These are phyloP conservation scores for Lachancea meyersii DNA, from an alignment of 805 yeast species.

Conservation along the genomic window DNA sequence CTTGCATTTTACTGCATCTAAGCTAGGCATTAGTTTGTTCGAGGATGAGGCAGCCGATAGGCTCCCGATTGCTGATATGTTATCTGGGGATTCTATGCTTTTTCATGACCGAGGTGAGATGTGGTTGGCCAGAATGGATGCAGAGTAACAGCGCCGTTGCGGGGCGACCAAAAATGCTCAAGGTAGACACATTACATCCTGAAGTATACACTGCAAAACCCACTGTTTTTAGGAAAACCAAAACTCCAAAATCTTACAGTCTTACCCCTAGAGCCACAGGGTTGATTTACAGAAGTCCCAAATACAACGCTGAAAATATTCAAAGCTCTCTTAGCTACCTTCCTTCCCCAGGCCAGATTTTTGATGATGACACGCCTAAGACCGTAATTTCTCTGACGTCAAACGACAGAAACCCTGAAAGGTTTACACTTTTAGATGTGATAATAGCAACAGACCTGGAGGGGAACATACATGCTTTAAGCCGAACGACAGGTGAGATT, in stretches of 20 bases:
- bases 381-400: constrained; percentile 29
- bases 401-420: constrained; percentile 9
- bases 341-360: neutral
- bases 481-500: constrained; percentile 65
- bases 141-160: neutral
- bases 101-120: neutral
- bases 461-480: constrained; percentile 78
- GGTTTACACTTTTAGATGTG: constrained; percentile 41
- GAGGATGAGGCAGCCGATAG: constrained; percentile 6
- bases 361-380: neutral
- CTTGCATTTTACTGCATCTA: neutral
- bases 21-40: neutral
- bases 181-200: neutral
- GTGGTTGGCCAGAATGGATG: constrained; percentile 4
- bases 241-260: neutral
- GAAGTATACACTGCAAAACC: constrained; percentile 8
- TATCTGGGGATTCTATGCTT: neutral
- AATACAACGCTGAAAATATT: neutral
- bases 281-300: neutral
- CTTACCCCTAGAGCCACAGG: neutral
- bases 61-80: constrained; percentile 3
- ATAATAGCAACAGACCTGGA: constrained; percentile 75
- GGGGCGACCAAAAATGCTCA: neutral
- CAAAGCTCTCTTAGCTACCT: neutral
- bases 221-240: constrained; percentile 3